phyloP scores from a whole-genome alignment of 2,329 filamentous ascomycete species.

The Aspergillus puulaauensis region DNA sequence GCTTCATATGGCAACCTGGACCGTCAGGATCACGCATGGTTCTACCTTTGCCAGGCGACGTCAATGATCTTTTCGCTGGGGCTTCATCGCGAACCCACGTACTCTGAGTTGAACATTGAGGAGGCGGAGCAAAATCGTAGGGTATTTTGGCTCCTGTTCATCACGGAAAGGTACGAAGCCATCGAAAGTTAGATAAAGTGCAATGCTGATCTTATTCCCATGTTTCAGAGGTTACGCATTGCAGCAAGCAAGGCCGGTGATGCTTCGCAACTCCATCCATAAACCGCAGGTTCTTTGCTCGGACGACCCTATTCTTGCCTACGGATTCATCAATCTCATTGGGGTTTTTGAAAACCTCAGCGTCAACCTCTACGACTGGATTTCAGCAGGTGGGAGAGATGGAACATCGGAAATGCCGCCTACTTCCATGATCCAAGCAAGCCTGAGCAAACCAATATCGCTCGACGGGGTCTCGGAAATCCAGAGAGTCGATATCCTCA shows the following conservation, averaged over 20 bases:
- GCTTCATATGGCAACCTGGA: slow-evolving; percentile 70
- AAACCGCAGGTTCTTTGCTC: slow-evolving; percentile 63
- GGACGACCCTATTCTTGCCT: slow-evolving; percentile 48
- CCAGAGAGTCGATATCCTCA: slow-evolving; percentile 67
- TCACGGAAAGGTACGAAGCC: slow-evolving; percentile 62
- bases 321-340: slow-evolving; percentile 42
- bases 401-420: slow-evolving; percentile 29
- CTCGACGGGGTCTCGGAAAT: slow-evolving; percentile 60
- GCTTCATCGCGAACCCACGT: slow-evolving; percentile 49
- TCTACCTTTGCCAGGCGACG: slow-evolving; percentile 72
- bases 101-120: slow-evolving; percentile 46
- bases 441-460: slow-evolving; percentile 54
- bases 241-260: slow-evolving; percentile 67
- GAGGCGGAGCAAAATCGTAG: slow-evolving; percentile 65
- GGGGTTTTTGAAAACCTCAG: slow-evolving; percentile 41
- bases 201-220: neutral
- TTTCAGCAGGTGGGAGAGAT: slow-evolving; percentile 35
- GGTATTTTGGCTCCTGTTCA: slow-evolving; percentile 71
- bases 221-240: slow-evolving; percentile 65
- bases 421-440: slow-evolving; percentile 50
- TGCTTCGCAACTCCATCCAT: slow-evolving; percentile 65
- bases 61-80: slow-evolving; percentile 57
- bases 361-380: slow-evolving; percentile 39
- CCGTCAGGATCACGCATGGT: slow-evolving; percentile 75
- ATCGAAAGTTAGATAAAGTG: neutral